phyloP scores from a whole-genome alignment of 2,329 filamentous ascomycete species.

The Pseudopyricularia javanii region DNA sequence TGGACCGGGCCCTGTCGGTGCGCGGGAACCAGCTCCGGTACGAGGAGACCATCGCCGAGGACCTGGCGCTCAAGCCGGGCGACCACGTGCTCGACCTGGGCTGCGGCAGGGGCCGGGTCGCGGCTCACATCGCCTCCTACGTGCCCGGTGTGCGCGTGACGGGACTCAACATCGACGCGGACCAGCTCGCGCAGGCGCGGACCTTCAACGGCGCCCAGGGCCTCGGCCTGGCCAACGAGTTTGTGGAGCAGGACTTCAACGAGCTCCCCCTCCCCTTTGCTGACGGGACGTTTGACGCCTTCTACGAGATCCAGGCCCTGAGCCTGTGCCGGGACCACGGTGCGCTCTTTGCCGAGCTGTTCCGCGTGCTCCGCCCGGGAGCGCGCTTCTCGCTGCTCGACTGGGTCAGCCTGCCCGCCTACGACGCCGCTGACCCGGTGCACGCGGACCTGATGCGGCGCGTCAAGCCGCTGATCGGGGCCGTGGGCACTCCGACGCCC shows the following conservation, averaged over 20 bases:
- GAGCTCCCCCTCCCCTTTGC: slow-evolving; percentile 36
- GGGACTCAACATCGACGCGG: slow-evolving; percentile 41
- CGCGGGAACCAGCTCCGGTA: slow-evolving; percentile 39
- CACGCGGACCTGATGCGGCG: slow-evolving; percentile 39
- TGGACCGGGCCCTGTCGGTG: slow-evolving; percentile 35
- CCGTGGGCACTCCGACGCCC: slow-evolving; percentile 40
- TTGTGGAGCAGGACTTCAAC: slow-evolving; percentile 39
- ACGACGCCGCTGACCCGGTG: slow-evolving; percentile 30
- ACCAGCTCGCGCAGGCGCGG: slow-evolving; percentile 33
- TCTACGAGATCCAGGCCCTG: slow-evolving; percentile 45
- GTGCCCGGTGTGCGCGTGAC: slow-evolving; percentile 30
- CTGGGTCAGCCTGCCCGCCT: slow-evolving; percentile 38
- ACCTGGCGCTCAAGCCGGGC: slow-evolving; percentile 30
- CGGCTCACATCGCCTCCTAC: slow-evolving; percentile 37
- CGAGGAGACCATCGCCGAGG: slow-evolving; percentile 34
- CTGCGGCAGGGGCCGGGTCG: slow-evolving; percentile 38
- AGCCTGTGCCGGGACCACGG: slow-evolving; percentile 37
- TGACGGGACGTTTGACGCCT: slow-evolving; percentile 35
- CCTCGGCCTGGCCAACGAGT: slow-evolving; percentile 29
- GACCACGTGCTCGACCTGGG: slow-evolving; percentile 37
- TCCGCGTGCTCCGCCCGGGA: slow-evolving; percentile 35
- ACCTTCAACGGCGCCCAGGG: slow-evolving; percentile 24
- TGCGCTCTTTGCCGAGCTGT: slow-evolving; percentile 33
- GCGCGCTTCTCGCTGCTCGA: slow-evolving; percentile 36
- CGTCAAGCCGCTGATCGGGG: slow-evolving; percentile 41